A percentile compares a stretch with the other conserved stretches of the same genome.
phyloP scores from a whole-genome alignment of 2,329 filamentous ascomycete genomes.

The Fusarium mangiferae region DNA sequence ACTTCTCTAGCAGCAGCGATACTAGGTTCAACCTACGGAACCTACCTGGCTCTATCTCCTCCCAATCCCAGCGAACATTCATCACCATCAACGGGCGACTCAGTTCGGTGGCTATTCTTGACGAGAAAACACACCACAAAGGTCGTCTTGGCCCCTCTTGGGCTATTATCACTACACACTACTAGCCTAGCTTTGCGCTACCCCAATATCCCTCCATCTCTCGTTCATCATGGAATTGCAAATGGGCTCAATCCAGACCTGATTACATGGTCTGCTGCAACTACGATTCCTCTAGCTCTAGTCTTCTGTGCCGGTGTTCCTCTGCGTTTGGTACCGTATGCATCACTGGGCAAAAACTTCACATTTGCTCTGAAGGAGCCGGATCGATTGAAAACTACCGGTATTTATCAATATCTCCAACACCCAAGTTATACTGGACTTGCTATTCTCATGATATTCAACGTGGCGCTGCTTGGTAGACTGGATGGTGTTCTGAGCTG shows the following conservation, averaged over 20 bases:
- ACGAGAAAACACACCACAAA: slow-evolving; percentile 42
- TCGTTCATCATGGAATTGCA: slow-evolving; percentile 45
- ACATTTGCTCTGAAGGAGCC: slow-evolving; percentile 63
- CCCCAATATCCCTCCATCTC: slow-evolving; percentile 31
- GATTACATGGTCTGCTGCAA: slow-evolving; percentile 52
- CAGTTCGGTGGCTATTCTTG: slow-evolving; percentile 40
- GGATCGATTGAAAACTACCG: slow-evolving; percentile 56
- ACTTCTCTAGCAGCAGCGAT: slow-evolving; percentile 38
- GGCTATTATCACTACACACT: slow-evolving; percentile 34
- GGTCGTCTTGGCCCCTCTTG: slow-evolving; percentile 37
- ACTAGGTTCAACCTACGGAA: slow-evolving; percentile 44
- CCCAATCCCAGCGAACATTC: slow-evolving; percentile 43
- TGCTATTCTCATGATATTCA: slow-evolving; percentile 47
- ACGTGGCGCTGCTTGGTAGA: slow-evolving; percentile 49
- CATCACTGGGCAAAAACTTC: slow-evolving; percentile 60
- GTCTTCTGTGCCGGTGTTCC: slow-evolving; percentile 47
- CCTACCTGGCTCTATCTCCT: slow-evolving; percentile 46
- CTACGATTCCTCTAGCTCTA: slow-evolving; percentile 48
- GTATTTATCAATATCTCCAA: slow-evolving; percentile 61
- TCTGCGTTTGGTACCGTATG: slow-evolving; percentile 53
- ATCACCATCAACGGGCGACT: slow-evolving; percentile 29
- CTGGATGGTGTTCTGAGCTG: slow-evolving; percentile 54
- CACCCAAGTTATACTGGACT: slow-evolving; percentile 64
- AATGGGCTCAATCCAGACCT: slow-evolving; percentile 47
- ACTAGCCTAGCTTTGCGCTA: slow-evolving; percentile 33